Conservation (phyloP, 129 eudicot genomes). For the Arctium minus region DNA sequence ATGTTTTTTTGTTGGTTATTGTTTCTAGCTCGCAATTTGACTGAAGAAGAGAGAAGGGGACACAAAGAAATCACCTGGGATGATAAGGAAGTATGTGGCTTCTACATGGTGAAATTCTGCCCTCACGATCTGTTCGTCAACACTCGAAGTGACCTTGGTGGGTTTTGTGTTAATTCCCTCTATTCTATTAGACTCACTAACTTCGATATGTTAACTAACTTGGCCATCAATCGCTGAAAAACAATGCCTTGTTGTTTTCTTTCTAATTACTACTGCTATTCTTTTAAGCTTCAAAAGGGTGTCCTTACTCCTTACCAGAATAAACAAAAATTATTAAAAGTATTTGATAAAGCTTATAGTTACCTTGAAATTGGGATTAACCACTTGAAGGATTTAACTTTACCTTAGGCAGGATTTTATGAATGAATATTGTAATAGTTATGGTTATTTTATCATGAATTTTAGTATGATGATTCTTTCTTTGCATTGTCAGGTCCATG, state of each 20-base stretch:
- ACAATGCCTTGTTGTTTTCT: not conserved
- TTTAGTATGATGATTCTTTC: not conserved
- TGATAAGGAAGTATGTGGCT: conserved; percentile 86
- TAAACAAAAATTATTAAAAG: not conserved
- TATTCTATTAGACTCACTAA: not conserved
- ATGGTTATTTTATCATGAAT: not conserved
- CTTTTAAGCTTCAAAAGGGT: not conserved
- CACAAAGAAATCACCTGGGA: conserved; percentile 89
- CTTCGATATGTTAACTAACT: not conserved
- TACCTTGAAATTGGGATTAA: conserved; percentile 7
- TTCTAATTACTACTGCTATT: not conserved
- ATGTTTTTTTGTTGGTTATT: not conserved
- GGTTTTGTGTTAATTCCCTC: not conserved
- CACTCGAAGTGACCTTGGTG: conserved; percentile 93
- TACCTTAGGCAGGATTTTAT: not conserved
- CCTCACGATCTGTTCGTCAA: conserved; percentile 96
- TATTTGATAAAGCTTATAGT: not conserved
- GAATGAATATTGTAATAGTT: not conserved
- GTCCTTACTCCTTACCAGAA: not conserved
- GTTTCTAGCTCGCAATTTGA: conserved; percentile 72
- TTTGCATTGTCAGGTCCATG: conserved; percentile 59
- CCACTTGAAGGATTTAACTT: not conserved
- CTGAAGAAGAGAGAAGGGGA: conserved; percentile 94
- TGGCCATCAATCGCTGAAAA: not conserved
- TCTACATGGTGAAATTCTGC: conserved; percentile 90